phyloP scores from a whole-genome alignment of 2,329 filamentous ascomycete genomes.

The Drechslera avenae region DNA sequence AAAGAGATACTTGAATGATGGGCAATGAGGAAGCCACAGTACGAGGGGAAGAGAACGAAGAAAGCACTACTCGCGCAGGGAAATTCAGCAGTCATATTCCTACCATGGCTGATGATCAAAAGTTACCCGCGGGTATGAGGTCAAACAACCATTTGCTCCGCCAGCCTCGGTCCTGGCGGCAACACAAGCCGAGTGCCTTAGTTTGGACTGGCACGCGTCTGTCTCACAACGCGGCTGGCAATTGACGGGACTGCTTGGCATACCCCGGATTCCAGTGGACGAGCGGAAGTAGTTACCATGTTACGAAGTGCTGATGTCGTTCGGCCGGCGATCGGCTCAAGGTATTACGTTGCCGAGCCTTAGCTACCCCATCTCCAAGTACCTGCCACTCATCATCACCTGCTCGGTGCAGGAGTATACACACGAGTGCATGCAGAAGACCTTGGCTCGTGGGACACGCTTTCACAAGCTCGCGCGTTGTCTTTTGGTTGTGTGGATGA shows the following conservation, averaged over 20 bases:
- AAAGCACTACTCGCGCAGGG: conserved; percentile 14
- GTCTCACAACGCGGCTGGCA: conserved; percentile 9
- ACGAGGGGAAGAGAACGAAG: conserved; percentile 8
- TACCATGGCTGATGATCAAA: conserved; percentile 7
- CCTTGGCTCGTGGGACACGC: conserved; percentile 1
- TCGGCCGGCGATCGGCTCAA: conserved; percentile 40
- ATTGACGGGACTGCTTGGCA: conserved; percentile 11
- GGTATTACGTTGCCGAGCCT: conserved; percentile 19
- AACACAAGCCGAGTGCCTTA: conserved; percentile 29
- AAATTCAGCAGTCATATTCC: conserved; percentile 34
- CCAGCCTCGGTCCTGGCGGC: conserved; percentile 43
- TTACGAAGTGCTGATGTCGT: conserved; percentile 26
- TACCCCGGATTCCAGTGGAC: conserved; percentile 44
- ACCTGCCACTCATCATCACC: conserved; percentile 2
- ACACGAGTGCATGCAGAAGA: background rate
- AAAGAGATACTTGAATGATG: too few species aligned
- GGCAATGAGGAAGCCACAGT: background rate
- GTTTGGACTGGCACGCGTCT: conserved; percentile 27
- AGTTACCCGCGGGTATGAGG: conserved; percentile 43
- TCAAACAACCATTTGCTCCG: conserved; percentile 30
- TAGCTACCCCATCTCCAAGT: background rate
- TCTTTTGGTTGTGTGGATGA: conserved; percentile 5
- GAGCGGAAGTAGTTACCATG: too few species aligned
- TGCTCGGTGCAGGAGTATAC: background rate
- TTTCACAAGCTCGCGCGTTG: conserved; percentile 25